Percentiles rank a stretch among this genome's conserved stretches.
Evolutionary conservation across 1,284 basidiomycete species (phyloP).

Genomic region (Leucoagaricus sp.): DNA sequence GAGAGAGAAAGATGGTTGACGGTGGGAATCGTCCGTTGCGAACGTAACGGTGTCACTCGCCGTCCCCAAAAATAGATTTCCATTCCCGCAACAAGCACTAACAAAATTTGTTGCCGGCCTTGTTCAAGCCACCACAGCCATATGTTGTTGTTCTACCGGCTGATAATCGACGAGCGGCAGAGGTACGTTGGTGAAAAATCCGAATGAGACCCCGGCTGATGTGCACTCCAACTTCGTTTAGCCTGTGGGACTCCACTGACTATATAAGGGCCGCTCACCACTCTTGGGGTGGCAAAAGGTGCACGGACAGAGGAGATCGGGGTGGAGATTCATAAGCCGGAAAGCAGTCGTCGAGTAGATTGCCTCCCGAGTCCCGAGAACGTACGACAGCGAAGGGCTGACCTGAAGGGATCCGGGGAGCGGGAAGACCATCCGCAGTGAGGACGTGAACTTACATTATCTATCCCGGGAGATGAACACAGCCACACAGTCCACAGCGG

Average conservation of each 20-base stretch:
- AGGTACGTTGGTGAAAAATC: too few relatives aligned
- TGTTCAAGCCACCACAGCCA: too few relatives aligned
- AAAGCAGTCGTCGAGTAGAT: too few relatives aligned
- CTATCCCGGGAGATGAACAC: neutral
- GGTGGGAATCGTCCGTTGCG: neutral
- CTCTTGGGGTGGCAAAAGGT: neutral
- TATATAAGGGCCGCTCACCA: conserved; percentile 1
- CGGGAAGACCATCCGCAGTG: neutral
- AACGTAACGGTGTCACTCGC: conserved; percentile 6
- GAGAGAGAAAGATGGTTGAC: neutral
- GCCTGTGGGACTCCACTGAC: neutral
- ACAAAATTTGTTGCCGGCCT: neutral
- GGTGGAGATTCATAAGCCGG: neutral
- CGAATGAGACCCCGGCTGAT: neutral
- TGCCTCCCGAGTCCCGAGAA: neutral
- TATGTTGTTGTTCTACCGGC: too few relatives aligned
- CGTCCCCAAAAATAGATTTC: neutral
- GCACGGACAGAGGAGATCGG: neutral
- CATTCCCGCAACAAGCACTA: neutral
- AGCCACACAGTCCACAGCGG: neutral
- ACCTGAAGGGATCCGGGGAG: neutral
- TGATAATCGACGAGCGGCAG: too few relatives aligned
- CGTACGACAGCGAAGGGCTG: neutral
- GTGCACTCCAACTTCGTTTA: neutral
- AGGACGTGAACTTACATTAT: neutral